Percentiles rank a stretch among this genome's conserved stretches.
These are phyloP conservation scores for Globisporangium apiculatum DNA, from an alignment of 352 stramenopile species.

Conservation along the genomic window DNA sequence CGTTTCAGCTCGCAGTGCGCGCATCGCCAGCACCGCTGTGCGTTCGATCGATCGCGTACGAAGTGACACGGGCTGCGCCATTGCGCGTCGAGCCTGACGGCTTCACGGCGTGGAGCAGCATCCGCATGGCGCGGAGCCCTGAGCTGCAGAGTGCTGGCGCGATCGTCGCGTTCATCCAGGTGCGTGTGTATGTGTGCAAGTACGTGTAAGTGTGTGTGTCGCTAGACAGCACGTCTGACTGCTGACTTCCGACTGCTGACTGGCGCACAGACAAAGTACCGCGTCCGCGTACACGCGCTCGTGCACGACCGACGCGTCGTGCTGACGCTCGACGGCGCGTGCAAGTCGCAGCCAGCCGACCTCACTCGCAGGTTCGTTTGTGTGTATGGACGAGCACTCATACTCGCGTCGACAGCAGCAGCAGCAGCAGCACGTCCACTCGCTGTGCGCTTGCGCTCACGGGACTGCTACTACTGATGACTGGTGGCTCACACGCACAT, in stretches of 20 bases:
- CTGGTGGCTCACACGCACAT: not conserved
- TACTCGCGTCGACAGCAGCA: no score
- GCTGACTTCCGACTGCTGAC: not conserved
- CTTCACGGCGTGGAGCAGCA: constrained; percentile 29
- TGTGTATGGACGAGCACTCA: no score
- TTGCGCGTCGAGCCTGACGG: constrained; percentile 23
- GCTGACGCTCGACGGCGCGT: constrained; percentile 3
- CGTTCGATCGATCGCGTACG: constrained; percentile 19
- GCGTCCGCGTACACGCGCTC: constrained; percentile 10
- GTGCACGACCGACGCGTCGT: constrained; percentile 2
- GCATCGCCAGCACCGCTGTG: constrained; percentile 4
- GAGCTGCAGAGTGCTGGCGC: constrained; percentile 16
- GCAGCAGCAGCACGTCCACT: no score
- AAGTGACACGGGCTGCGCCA: constrained; percentile 19
- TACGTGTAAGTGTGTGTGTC: not conserved
- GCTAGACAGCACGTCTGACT: not conserved
- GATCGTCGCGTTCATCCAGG: constrained; percentile 28
- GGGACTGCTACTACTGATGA: not conserved
- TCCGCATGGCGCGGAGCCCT: constrained; percentile 17
- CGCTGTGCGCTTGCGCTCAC: no score
- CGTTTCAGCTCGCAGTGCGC: constrained; percentile 1
- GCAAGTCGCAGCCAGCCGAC: not conserved
- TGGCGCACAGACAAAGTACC: constrained; percentile 3
- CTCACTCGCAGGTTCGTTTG: constrained; percentile 4
- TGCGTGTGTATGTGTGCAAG: constrained; percentile 9